Base-by-base conservation (phyloP, 2,329 filamentous ascomycete species). In the Neopestalotiopsis sp. region DNA sequence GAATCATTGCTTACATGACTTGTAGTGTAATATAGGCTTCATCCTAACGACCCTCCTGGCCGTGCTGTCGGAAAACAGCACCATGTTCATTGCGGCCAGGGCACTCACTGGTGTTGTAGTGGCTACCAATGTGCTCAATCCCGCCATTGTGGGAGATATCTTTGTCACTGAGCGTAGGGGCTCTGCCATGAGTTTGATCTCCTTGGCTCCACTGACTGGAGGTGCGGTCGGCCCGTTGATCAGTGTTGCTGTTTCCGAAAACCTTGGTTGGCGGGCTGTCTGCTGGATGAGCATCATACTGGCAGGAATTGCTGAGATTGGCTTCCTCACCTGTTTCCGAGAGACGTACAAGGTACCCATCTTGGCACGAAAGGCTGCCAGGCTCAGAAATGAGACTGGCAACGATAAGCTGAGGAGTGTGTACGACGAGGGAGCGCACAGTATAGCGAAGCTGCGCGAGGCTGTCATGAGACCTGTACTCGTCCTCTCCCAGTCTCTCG, bases 311-410 rank as follows among this genome's bases (percentile, higher is more conserved):
- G 87, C 85, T 70, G 87, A 88, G 75, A 40, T 87, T 0, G 63
- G 84, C 4, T 87, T 90, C 70, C 75, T 90, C 7, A 78, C 79
- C 0, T 84, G 79, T 73, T 89, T 88, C 73, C 79, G 83, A 5
- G 90, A 92, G 79, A 91, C 90, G 13, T 91, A 91, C 77, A 86
- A 85, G 73, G 82, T 89, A 56, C 79, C 83, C 1, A 88, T 91
- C 61, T 77, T 91, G 57, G 77, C 82, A 58, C 80, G 80, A 3
- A 79, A 83, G 65, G 85, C 79, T 5, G 76, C 75, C 24, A 74
- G 74, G 58, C 69, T 79, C 68, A 75, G 77, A 12, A 58, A 42
- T 5, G 79, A 79, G 63, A 78, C 77, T 1, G 78, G 77, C 1
- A 78, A 79, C 61, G 42, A 68, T 13, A 58, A 72, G 13, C 71